A percentile compares a stretch with the other conserved stretches of the same genome.
These are phyloP conservation scores for Acacia confusa DNA, from an alignment of 306 rosid genomes.

Conservation along the genomic window DNA sequence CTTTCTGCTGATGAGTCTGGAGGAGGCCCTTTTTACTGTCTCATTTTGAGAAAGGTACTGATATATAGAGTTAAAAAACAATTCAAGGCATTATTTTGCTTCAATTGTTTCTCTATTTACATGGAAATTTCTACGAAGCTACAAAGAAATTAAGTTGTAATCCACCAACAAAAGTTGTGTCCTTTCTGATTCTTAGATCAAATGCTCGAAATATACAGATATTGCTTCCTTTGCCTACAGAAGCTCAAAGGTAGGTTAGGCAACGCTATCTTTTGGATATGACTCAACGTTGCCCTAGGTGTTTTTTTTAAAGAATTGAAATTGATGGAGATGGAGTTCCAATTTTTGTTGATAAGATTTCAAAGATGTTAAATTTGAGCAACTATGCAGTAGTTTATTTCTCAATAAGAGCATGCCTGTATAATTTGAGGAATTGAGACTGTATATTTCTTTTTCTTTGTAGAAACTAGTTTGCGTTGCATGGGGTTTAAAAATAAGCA, in stretches of 20 bases:
- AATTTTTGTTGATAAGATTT: background rate
- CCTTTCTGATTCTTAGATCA: background rate
- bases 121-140: background rate
- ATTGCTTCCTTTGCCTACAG: background rate
- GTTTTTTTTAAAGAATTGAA: background rate
- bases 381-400: background rate
- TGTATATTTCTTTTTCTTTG: background rate
- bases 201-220: background rate
- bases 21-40: background rate
- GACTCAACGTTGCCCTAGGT: background rate
- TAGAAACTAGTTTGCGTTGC: background rate
- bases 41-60: background rate
- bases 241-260: background rate
- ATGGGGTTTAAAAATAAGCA: background rate
- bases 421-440: background rate
- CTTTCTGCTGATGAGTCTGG: background rate
- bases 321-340: slow-evolving; percentile 11
- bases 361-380: background rate
- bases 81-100: background rate
- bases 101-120: background rate
- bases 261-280: background rate
- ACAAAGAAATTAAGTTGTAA: background rate
- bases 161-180: background rate
- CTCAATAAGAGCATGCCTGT: background rate
- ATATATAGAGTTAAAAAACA: background rate